A percentile compares a stretch with the other conserved stretches of the same genome.
phyloP scores from a whole-genome alignment of 208 protist genomes.

The Herpetomonas tarakana region DNA sequence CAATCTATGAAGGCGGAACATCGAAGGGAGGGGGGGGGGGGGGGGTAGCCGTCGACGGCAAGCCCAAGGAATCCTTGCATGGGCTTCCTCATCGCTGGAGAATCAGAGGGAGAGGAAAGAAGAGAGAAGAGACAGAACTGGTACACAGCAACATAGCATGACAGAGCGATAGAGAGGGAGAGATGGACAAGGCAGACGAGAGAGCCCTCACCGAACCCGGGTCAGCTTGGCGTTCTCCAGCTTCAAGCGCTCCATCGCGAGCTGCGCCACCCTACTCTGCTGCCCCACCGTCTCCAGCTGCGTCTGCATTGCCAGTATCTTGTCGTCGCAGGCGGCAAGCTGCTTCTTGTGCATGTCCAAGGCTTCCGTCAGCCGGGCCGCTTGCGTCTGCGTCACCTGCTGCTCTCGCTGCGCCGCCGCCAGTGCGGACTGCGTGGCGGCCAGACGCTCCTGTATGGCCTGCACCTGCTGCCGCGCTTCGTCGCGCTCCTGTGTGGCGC shows the following conservation, averaged over 20 bases:
- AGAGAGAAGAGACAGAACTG: no score
- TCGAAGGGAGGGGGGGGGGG: no score
- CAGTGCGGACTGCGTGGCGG: constrained; percentile 19
- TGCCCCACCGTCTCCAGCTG: constrained; percentile 38
- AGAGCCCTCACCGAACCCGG: constrained; percentile 36
- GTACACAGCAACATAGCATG: no score
- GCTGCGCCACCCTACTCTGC: constrained; percentile 32
- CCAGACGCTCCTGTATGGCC: constrained; percentile 20
- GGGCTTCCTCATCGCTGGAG: no score
- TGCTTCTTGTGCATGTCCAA: constrained; percentile 56
- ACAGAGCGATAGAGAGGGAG: no score
- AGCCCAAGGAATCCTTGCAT: no score
- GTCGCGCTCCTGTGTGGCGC: constrained; percentile 25
- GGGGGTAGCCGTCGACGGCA: no score
- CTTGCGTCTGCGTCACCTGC: constrained; percentile 26
- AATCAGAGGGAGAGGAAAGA: no score
- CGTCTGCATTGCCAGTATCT: constrained; percentile 32
- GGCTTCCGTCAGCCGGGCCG: constrained; percentile 44
- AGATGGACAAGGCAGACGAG: no score
- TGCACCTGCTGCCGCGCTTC: constrained; percentile 19
- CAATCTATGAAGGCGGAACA: no score
- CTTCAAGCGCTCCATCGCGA: constrained; percentile 57
- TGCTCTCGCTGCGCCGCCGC: constrained; percentile 27
- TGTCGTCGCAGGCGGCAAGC: constrained; percentile 31
- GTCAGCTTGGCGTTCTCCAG: constrained; percentile 45